Base-by-base conservation (phyloP, 2,329 filamentous ascomycete genomes). In the Claviceps africana region DNA sequence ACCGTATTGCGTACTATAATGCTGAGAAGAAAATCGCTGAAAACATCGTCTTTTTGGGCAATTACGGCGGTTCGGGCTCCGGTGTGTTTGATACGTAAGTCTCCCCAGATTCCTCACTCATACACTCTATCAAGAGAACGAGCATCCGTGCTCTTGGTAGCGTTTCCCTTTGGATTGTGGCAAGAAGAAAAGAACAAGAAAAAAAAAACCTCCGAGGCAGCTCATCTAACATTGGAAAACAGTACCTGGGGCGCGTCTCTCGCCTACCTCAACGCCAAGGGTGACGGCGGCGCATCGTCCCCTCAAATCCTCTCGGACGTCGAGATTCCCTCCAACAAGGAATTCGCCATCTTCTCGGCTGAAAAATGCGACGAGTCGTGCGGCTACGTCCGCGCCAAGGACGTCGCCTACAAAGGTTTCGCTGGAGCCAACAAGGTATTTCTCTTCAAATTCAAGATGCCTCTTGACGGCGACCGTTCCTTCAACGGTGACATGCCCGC, bases 381-480 rank as follows among this genome's bases (percentile, higher is more conserved):
- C 57, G 73, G 74, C 39, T 71, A 67, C 62, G 60, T 64, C n/a
- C 72, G 72, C 42, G 67, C 65, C 37, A 60, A 62, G 4, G 63
- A 72, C 6, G 64, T 75, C 21, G 71, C 72, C 13, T 75, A 75
- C 64, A 71, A 87, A 67, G 86, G 85, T 55, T 90, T 87, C 68
- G 75, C 69, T 40, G 85, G 85, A 48, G 72, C 76, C 31, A 77
- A 81, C 60, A 88, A 88, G 70, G 73, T 84, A 51, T 88, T 90
- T 70, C 73, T 89, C 56, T 76, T 86, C 59, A 77, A 87, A 59
- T 86, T 89, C 65, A 71, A 72, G 52, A 90, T 90, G 86, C 85
- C 85, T 9, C 62, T 74, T 47, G 77, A 78, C 53, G 76, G 75
- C 55, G 63, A 71, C 50, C 68, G 43, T n/a, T 71, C 70, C 53